A percentile compares a stretch with the other conserved stretches of the same genome.
Conservation (phyloP, 306 rosid genomes). For the Arachis hypogaea region DNA sequence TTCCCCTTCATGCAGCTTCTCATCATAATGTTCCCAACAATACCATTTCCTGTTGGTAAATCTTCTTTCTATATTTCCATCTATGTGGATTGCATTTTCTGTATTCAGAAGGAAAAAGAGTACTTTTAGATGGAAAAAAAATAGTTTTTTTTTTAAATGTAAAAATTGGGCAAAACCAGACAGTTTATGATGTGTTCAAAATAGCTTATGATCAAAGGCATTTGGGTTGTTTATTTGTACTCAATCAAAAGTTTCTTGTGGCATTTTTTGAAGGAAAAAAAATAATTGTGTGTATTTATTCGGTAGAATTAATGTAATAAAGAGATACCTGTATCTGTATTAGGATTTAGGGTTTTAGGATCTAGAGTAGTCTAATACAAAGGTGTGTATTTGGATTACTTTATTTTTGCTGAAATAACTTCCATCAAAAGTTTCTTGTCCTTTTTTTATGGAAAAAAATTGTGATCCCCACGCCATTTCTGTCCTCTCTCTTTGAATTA, state of each 20-base stretch:
- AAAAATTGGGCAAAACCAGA: neutral
- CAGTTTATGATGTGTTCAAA: neutral
- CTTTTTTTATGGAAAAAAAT: too few relatives aligned
- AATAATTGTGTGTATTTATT: neutral
- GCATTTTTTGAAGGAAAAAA: neutral
- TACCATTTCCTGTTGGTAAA: conserved; percentile 49
- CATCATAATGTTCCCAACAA: conserved; percentile 26
- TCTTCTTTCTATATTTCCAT: neutral
- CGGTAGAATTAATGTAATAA: neutral
- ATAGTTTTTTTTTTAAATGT: too few relatives aligned
- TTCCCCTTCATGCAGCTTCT: conserved; percentile 40
- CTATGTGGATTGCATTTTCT: neutral
- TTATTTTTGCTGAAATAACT: too few relatives aligned
- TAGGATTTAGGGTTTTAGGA: too few relatives aligned
- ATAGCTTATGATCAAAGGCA: neutral
- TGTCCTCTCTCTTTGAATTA: neutral
- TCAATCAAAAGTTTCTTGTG: neutral
- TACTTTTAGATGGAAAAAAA: neutral
- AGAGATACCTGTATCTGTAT: neutral
- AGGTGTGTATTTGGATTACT: neutral
- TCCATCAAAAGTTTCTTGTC: too few relatives aligned
- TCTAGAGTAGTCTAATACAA: too few relatives aligned
- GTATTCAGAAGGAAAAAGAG: neutral
- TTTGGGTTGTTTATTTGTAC: neutral
- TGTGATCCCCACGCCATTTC: neutral